Evolutionary conservation across 2,329 filamentous ascomycete species (phyloP), one percentile per base, ranked within the genome.

Genomic region (Davidsoniella eucalypti): DNA sequence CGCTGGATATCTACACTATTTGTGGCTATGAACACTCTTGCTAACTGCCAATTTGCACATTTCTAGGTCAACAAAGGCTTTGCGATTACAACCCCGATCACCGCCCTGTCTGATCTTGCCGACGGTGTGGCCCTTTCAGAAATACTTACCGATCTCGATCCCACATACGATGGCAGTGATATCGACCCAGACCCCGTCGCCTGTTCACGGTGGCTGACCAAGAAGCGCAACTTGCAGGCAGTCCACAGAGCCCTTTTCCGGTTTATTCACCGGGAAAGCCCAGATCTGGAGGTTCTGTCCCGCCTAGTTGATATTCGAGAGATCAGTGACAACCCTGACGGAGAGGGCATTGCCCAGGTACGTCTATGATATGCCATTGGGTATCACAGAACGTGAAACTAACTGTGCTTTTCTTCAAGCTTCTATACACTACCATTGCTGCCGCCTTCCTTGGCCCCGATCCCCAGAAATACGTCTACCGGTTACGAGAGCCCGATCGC

Each of bases 381-480:
- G 14, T 18, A 16, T 8, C 17, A 4, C 5, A 18, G 1, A 33
- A 29, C 14, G 47, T 49, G n/a, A 49, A 44, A 52, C 50, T 44
- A 41, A 52, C 18, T 18, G 2, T 10, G 8, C 16, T 23, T 41
- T 29, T 9, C 18, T 16, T 45, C 5, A 26, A 81, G 67, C 67
- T 83, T 47, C 66, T 83, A 40, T 76, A 76, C 52, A 68, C 82
- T 50, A 71, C 82, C 59, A 67, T 83, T 18, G 72, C 62, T 12
- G 65, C 79, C n/a, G 76, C 76, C 23, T 72, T 79, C 55, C 70
- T 73, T 59, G 78, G 77, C 10, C 71, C 75, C 23, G 71, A 76
- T 49, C 70, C 70, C 51, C 67, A 68, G 33, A 65, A 65, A 57
- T 79, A 78, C 58, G 69, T 82, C 42, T 61, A 61, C 6, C 61